Percentiles rank a stretch among this genome's conserved stretches.
These are phyloP conservation scores for Agrocybe pediades DNA, from an alignment of 768 basidiomycete genomes.

Conservation along the genomic window DNA sequence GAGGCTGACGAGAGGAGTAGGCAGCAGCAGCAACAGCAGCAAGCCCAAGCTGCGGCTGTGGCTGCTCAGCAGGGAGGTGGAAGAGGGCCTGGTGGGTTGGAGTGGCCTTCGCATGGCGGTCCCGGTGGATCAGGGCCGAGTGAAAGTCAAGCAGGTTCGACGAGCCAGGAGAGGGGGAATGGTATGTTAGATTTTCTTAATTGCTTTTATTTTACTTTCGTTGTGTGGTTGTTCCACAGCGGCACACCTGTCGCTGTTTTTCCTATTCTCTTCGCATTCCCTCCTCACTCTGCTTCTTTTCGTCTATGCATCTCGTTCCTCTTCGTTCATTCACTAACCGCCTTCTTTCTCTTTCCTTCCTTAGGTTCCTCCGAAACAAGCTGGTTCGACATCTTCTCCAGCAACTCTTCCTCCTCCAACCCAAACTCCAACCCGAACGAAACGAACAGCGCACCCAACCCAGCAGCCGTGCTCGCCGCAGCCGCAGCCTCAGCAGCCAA, in stretches of 20 bases:
- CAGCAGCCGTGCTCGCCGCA: background rate
- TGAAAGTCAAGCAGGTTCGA: background rate
- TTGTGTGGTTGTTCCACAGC: too few species aligned
- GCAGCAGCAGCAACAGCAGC: background rate
- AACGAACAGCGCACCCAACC: background rate
- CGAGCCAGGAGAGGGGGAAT: background rate
- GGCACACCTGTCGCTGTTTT: background rate
- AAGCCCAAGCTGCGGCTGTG: too few species aligned
- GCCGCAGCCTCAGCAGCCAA: background rate
- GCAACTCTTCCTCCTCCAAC: background rate
- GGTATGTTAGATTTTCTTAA: background rate
- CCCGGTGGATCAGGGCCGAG: conserved; percentile 1
- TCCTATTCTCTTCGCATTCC: too few species aligned
- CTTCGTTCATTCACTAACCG: background rate
- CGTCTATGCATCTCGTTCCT: background rate
- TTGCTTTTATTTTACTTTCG: background rate
- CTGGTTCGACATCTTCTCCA: conserved; percentile 20
- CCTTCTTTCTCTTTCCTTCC: background rate
- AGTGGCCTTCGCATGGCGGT: conserved; percentile 18
- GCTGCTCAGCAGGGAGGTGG: too few species aligned
- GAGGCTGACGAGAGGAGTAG: conserved; percentile 29
- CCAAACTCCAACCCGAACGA: background rate
- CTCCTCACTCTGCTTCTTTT: background rate
- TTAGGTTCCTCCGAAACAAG: background rate
- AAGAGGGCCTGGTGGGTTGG: too few species aligned